These are phyloP conservation scores for Chrysoporthe austroafricana DNA, from an alignment of 2,329 filamentous ascomycete genomes.

Conservation along the genomic window DNA sequence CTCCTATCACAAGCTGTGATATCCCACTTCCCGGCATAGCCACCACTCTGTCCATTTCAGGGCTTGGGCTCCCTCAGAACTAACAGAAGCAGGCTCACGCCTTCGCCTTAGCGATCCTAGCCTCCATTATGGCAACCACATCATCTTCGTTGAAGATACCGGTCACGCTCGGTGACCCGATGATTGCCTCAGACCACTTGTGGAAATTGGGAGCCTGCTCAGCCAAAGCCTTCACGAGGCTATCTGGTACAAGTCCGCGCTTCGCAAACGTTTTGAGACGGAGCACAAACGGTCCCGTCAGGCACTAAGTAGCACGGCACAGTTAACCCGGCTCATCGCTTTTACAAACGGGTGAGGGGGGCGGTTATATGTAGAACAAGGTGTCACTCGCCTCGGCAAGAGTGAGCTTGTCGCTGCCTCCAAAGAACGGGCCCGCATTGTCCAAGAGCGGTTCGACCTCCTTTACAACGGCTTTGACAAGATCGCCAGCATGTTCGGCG, in stretches of 20 bases:
- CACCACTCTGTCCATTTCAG: background rate
- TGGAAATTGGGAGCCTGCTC: conserved; percentile 67
- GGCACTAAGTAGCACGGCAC: conserved; percentile 28
- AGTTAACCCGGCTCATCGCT: background rate
- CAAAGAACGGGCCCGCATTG: conserved; percentile 64
- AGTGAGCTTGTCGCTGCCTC: conserved; percentile 66
- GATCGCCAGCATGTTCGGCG: conserved; percentile 50
- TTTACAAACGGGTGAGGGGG: too few relatives aligned
- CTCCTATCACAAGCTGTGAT: background rate
- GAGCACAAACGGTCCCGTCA: conserved; percentile 34
- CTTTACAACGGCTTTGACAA: conserved; percentile 63
- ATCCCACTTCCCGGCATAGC: background rate
- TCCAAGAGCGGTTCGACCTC: conserved; percentile 74
- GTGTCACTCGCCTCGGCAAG: conserved; percentile 67
- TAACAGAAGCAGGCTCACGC: conserved; percentile 15
- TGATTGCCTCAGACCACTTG: conserved; percentile 66
- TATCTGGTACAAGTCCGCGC: conserved; percentile 55
- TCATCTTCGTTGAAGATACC: conserved; percentile 61
- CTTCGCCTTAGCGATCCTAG: conserved; percentile 39
- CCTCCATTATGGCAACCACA: conserved; percentile 47
- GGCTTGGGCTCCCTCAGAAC: background rate
- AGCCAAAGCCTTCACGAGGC: conserved; percentile 50
- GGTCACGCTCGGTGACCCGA: conserved; percentile 67
- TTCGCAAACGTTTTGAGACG: conserved; percentile 42
- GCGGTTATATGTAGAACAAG: background rate